phyloP scores from a whole-genome alignment of 306 rosid species.

The Calophaca sinica region DNA sequence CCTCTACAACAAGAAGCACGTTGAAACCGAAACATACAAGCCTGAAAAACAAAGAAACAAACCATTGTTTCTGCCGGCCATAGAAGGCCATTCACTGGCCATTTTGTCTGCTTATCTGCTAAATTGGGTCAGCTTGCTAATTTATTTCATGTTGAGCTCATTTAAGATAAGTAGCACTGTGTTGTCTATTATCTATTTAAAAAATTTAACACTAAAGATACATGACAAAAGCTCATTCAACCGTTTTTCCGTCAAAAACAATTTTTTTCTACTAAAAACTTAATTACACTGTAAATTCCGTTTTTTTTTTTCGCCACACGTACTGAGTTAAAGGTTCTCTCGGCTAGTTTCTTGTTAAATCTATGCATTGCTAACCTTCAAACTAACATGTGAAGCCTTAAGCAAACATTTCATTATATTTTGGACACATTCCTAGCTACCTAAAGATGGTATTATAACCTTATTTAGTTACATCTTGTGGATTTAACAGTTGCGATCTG shows the following conservation, averaged over 20 bases:
- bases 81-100: slow-evolving; percentile 62
- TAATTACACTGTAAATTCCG: no score
- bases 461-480: slow-evolving; percentile 13
- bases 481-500: slow-evolving; percentile 62
- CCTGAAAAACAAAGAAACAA: slow-evolving; percentile 63
- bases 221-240: no score
- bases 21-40: slow-evolving; percentile 65
- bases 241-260: no score
- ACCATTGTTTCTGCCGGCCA: slow-evolving; percentile 69
- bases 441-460: not conserved
- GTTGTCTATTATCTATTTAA: no score
- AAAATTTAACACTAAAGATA: no score
- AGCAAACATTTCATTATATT: not conserved
- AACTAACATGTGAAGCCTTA: not conserved
- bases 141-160: not conserved
- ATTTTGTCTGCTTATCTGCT: slow-evolving; percentile 62
- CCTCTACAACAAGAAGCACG: slow-evolving; percentile 66
- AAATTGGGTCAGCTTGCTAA: slow-evolving; percentile 57
- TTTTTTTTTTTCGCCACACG: no score
- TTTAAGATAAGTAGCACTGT: not conserved
- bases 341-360: no score
- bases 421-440: slow-evolving; percentile 8
- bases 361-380: not conserved
- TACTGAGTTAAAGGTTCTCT: no score
- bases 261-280: no score